Base-by-base conservation (phyloP, 441 rosid species). In the Adansonia madagascariensis region DNA sequence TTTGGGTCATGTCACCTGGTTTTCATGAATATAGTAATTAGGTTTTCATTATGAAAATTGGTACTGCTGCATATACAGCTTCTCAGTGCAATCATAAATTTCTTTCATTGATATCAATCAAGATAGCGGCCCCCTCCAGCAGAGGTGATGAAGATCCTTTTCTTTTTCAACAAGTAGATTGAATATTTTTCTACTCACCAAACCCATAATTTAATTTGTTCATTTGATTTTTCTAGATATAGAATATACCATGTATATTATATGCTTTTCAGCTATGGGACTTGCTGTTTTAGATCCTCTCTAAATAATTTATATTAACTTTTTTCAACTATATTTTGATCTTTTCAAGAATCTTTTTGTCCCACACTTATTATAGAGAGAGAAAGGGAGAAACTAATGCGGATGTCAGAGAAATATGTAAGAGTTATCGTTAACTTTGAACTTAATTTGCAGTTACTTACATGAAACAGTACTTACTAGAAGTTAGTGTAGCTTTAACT, bases 1-100 rank as follows among this genome's bases (percentile, higher is more conserved):
- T 27, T 35, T 43, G 47, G 73, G 65, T 66, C 62, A 44, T 66
- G 68, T 73, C 77, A 27, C 47, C 60, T 6, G 18, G 7, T 60
- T 17, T 55, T 63, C 49, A 27, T 20, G 15, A 50, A 53, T 14
- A 20, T 35, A 47, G 6, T 31, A 8, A 10, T 20, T 35, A 55
- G 35, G 35, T 57, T 15, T 11, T 22, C 71, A 47, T n/a, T 47
- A 31, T 31, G 70, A 69, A n/a, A 64, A 18, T 14, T 15, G 44
- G 44, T 41, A 31, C 39, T 31, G 39, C 39, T 31, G 39, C 39
- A 31, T 31, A 31, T 31, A 31, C 39, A 31, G 39, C 39, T 3
- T 31, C 39, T 31, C 3, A 31, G 39, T 31, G 39, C 39, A 31
- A 31, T 31, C 39, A 31, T 31, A 31, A 31, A 31, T 31, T 31